phyloP scores from a whole-genome alignment of 352 stramenopile genomes.

The Globisporangium iwayamae region DNA sequence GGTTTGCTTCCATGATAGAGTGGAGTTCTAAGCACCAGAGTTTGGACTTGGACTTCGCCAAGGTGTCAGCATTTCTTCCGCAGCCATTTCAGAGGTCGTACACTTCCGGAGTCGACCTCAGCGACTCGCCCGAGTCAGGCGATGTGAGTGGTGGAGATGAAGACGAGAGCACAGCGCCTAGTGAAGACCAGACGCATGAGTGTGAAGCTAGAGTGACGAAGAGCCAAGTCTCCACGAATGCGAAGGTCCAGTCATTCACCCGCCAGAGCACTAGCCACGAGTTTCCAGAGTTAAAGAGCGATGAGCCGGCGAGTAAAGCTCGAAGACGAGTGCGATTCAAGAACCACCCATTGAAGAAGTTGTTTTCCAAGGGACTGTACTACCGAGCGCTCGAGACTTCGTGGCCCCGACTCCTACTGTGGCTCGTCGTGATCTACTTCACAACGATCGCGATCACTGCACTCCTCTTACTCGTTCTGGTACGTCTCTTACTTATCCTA shows the following conservation, averaged over 20 bases:
- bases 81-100: constrained; percentile 10
- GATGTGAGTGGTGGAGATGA: neutral
- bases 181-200: too few species aligned
- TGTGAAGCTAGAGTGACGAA: too few species aligned
- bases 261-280: constrained; percentile 11
- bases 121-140: constrained; percentile 9
- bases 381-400: constrained; percentile 48
- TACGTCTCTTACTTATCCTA: constrained; percentile 16
- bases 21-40: constrained; percentile 32
- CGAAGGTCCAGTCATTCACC: too few species aligned
- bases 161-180: too few species aligned
- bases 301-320: constrained; percentile 36
- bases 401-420: constrained; percentile 36
- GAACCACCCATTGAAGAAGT: constrained; percentile 32
- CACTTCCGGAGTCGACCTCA: constrained; percentile 18
- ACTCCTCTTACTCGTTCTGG: constrained; percentile 34
- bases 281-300: constrained; percentile 4
- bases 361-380: constrained; percentile 45
- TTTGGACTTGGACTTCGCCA: constrained; percentile 42
- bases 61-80: constrained; percentile 31
- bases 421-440: constrained; percentile 37
- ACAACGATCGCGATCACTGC: constrained; percentile 33
- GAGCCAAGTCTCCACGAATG: too few species aligned
- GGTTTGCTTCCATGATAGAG: constrained; percentile 34
- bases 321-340: constrained; percentile 36